Evolutionary conservation across 1,284 basidiomycete genomes (phyloP), one percentile per base, ranked within the genome.

Genomic region (Sporisorium graminicola): DNA sequence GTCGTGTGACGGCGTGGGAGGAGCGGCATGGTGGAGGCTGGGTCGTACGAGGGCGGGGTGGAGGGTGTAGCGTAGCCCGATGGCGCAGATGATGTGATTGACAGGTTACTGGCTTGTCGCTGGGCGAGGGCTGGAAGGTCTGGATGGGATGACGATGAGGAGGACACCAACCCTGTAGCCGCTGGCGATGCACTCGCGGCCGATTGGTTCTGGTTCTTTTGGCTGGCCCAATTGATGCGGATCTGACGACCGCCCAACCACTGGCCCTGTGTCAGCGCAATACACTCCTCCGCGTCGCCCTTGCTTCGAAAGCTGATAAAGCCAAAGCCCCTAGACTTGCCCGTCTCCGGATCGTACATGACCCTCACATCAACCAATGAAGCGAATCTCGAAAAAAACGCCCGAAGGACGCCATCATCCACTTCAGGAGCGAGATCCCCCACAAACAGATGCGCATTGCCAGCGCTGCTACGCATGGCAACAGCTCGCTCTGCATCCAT

Each of bases 331-430:
- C 93, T 91, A 85, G 93, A 96, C 88, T 98, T 98, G 78, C 96
- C 95, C 65, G 94, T 97, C 88, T 95, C 96, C 93, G 97, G 95
- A 86, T 99, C 96, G 94, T 96, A 98, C 95, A 99, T 99, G 79
- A 99, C 95, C 52, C 96, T 91, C 53, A 95, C 96, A 86, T 99
- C 96, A 65, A 93, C 95, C 86, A 99, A 89, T 63, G 92, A 93
- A 40, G 94, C 94, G 86, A 98, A 98, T 43, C 94, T 93, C 78
- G 90, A 91, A 88, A 99, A 99, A 18, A 96, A 95, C 87, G 98
- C 95, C 58, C 89, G 92, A 62, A 99, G 91, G 58, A 96, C 92
- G n/a, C 95, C 93, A 85, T 99, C 96, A 86, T 94, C 98, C 84
- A 99, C 95, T 86, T 99, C 96, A 13, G 96, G 95, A 78, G 93